Base-by-base conservation (phyloP, 2,329 filamentous ascomycete species). In the Allantophomopsis lycopodina region DNA sequence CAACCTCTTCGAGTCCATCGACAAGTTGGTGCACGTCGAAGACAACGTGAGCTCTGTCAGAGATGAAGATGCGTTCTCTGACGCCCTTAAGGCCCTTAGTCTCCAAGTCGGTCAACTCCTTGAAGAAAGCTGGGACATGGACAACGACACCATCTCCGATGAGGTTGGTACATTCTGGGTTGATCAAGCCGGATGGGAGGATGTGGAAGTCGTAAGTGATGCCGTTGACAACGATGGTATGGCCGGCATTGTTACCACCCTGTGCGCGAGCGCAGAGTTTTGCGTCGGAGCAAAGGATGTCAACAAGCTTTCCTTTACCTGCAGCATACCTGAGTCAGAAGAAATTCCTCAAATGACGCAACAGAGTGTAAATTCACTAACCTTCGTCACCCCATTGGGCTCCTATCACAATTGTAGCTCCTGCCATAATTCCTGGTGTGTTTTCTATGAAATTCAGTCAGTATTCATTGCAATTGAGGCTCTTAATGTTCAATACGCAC, bases 71-170 rank as follows among this genome's bases (percentile, higher is more conserved):
- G 42, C 76, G 65, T 39, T 71, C 66, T 41, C 66, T 64, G 15
- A 67, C 73, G 46, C 71, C 60, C 43, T 46, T 47, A 13, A 81
- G 60, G 10, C 76, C 76, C 53, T 81, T 73, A 40, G 64, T 65
- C 49, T 80, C 69, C 18, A 81, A 58, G 13, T 64, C 68, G 42
- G 68, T 61, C 35, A 83, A 62, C 56, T 83, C 78, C 48, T 71
- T 68, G 66, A 81, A 80, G 63, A 82, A 79, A 40, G 66, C 43
- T 11, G 75, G 73, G 40, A 81, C 68, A 58, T 84, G 73, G 48
- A 84, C 76, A 43, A 83, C 73, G 32, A 73, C 69, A 36, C 68
- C 79, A 37, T 77, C 79, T 43, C 81, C 83, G 55, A 88, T 80
- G 42, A 88, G 64, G 62, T 87, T 88, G 50, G 75, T 68, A 56